Evolutionary conservation across 2,329 filamentous ascomycete species (phyloP).

Genomic region (Triangularia setosa): DNA sequence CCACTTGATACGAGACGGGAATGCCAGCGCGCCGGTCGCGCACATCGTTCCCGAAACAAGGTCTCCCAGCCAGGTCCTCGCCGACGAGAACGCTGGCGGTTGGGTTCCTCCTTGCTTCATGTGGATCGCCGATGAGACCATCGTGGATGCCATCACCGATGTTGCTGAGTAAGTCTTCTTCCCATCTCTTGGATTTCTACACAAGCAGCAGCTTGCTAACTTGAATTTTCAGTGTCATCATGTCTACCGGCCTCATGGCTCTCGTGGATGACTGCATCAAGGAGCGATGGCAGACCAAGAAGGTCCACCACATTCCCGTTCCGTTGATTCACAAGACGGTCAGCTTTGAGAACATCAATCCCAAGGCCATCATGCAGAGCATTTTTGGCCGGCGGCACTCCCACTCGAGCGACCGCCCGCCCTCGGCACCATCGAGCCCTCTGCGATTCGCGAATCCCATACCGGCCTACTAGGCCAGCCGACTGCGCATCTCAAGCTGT

Average conservation of each 20-base stretch:
- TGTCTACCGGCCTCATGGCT: conserved; percentile 83
- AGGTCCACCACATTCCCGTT: conserved; percentile 36
- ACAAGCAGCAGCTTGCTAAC: conserved; percentile 30
- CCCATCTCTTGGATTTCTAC: not conserved
- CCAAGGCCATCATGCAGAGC: conserved; percentile 35
- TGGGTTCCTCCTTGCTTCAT: conserved; percentile 90
- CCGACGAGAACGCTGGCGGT: conserved; percentile 73
- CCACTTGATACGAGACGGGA: conserved; percentile 68
- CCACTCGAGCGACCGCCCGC: conserved; percentile 12
- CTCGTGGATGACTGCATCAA: conserved; percentile 92
- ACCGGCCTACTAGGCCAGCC: conserved; percentile 15
- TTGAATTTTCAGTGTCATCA: conserved; percentile 61
- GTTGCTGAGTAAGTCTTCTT: conserved; percentile 72
- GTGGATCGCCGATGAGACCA: conserved; percentile 75
- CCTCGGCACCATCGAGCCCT: conserved; percentile 21
- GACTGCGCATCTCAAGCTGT: not conserved
- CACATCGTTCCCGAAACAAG: conserved; percentile 80
- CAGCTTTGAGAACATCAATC: conserved; percentile 35
- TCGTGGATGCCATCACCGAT: conserved; percentile 69
- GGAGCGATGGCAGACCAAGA: conserved; percentile 61
- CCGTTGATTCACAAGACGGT: conserved; percentile 33
- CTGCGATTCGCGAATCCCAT: conserved; percentile 19
- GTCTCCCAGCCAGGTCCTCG: conserved; percentile 63
- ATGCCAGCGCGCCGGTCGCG: conserved; percentile 62
- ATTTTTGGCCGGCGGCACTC: conserved; percentile 33